These are phyloP conservation scores for Daucus carota DNA, from an alignment of 129 eudicot genomes.

Conservation along the genomic window DH1_v3.0 NC_030389.2:42047001-42047500, in stretches of 20 bases:
- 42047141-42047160: neutral
- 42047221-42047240: neutral
- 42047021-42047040: too few species aligned
- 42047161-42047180: neutral
- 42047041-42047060: too few species aligned
- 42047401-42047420: conserved; percentile 85
- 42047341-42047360: conserved; percentile 70
- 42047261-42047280: too few species aligned
- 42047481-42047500: conserved; percentile 11
- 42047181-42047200: neutral
- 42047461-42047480: conserved; percentile 59
- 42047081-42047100: too few species aligned
- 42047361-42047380: conserved; percentile 94
- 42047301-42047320: conserved; percentile 26
- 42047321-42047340: conserved; percentile 80
- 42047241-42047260: neutral
- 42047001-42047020: too few species aligned
- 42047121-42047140: neutral
- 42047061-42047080: too few species aligned
- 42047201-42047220: neutral
- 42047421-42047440: conserved; percentile 98
- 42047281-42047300: neutral
- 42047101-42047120: neutral
- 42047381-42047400: conserved; percentile 36
- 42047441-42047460: conserved; percentile 77